Base-by-base conservation (phyloP, 495 filamentous ascomycete genomes). In the Penicillium angulare region DNA sequence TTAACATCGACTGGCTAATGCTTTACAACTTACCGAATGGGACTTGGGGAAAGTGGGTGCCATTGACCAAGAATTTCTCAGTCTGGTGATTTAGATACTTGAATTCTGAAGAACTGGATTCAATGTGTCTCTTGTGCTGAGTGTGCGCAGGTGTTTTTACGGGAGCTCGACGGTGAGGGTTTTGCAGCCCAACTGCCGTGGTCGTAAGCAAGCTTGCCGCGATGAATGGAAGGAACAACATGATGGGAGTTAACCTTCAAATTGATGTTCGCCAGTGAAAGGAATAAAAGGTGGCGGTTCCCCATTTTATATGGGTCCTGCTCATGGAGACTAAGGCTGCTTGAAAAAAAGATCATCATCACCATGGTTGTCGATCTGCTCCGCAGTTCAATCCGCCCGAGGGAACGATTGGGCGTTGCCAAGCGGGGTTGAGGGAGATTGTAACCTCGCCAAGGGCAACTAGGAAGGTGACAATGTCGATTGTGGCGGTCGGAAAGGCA, bases 1-100 rank as follows among this genome's bases (percentile, higher is more conserved):
- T n/a, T n/a, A n/a, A n/a, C n/a, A n/a, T n/a, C n/a, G n/a, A n/a
- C n/a, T n/a, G n/a, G n/a, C n/a, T n/a, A n/a, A n/a, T n/a, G n/a
- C n/a, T n/a, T n/a, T n/a, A n/a, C n/a, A n/a, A n/a, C n/a, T n/a
- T n/a, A n/a, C n/a, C 82, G 49, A 89, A 91, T 50, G 82, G 68
- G 2, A 90, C 85, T 17, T 89, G 85, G 0, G 87, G 88, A 43
- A 90, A 83, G 3, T 64, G 72, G 3, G 73, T 78, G 7, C 86
- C 86, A 60, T 90, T 79, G 40, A 90, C 86, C 3, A 73, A 71
- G 53, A 83, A 91, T 55, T 77, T 75, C 79, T 49, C 7, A 7
- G 60, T 63, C 12, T 47, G 31, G 2, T 60, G 29, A 16, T 48
- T 60, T 41, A 57, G 20, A 31, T 55, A 63, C n/a, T 53, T 50